Percentiles rank a stretch among this genome's conserved stretches.
These are phyloP conservation scores for Aspergillus jensenii DNA, from an alignment of 2,329 filamentous ascomycete species.

Conservation along the genomic window DNA sequence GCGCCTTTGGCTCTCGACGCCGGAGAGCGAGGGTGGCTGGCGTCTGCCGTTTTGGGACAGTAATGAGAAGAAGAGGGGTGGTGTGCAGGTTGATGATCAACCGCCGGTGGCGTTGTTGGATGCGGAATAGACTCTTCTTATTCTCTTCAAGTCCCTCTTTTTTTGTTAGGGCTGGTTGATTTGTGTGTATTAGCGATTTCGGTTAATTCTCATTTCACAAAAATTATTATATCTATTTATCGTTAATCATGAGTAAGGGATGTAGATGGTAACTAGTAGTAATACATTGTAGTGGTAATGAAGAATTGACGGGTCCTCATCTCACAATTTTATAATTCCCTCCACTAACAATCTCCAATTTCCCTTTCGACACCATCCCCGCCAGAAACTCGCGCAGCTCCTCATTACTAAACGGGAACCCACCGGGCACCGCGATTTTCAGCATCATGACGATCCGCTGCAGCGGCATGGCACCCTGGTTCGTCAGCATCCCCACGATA, in stretches of 20 bases:
- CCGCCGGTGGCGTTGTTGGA: slow-evolving; percentile 26
- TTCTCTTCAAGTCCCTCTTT: not conserved
- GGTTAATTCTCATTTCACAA: not conserved
- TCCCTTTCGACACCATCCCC: slow-evolving; percentile 71
- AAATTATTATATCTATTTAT: not conserved
- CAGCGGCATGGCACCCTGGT: slow-evolving; percentile 80
- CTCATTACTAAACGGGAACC: slow-evolving; percentile 86
- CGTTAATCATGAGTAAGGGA: not conserved
- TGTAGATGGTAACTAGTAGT: no score
- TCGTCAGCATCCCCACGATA: slow-evolving; percentile 92
- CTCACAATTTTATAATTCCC: slow-evolving; percentile 64
- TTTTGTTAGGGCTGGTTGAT: not conserved
- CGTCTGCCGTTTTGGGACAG: slow-evolving; percentile 26
- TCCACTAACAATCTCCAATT: slow-evolving; percentile 64
- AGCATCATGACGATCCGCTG: slow-evolving; percentile 89
- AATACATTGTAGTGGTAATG: not conserved
- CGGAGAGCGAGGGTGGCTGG: slow-evolving; percentile 30
- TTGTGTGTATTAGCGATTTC: slow-evolving; percentile 11
- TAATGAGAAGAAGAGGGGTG: slow-evolving; percentile 28
- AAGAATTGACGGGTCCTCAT: slow-evolving; percentile 13
- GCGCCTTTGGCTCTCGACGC: slow-evolving; percentile 28
- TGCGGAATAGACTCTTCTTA: slow-evolving; percentile 19
- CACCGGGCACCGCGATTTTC: slow-evolving; percentile 83
- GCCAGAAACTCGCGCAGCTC: slow-evolving; percentile 79
- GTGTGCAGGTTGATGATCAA: slow-evolving; percentile 29